Conservation (phyloP, 1,139 yeast genomes). For the Candida freyschussii region DNA sequence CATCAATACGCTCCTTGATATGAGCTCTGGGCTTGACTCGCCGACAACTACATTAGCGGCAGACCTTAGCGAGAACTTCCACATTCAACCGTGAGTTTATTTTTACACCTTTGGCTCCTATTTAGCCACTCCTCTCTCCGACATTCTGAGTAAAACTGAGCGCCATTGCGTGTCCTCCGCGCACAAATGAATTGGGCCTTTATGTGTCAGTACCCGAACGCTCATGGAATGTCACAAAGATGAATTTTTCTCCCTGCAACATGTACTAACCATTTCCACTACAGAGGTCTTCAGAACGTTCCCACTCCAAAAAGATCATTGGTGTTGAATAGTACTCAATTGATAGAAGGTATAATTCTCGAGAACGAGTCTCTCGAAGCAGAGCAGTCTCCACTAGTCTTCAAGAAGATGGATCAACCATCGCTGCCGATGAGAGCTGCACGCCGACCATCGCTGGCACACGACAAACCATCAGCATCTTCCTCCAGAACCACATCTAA, state of each 20-base stretch:
- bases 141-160: no score
- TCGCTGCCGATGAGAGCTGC: conserved; percentile 6
- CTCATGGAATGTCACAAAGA: conserved; percentile 12
- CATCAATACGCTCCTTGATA: conserved; percentile 29
- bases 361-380: conserved; percentile 4
- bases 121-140: not conserved
- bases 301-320: conserved; percentile 18
- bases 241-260: conserved; percentile 5
- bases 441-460: conserved; percentile 7
- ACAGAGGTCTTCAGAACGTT: conserved; percentile 5
- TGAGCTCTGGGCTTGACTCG: conserved; percentile 24
- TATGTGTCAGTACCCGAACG: not conserved
- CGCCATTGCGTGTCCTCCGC: not conserved
- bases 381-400: conserved; percentile 7
- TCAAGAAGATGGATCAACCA: not conserved
- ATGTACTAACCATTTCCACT: conserved; percentile 7
- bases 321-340: conserved; percentile 8
- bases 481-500: conserved; percentile 18
- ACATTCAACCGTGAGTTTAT: conserved; percentile 27
- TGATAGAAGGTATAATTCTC: conserved; percentile 8
- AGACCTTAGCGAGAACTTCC: conserved; percentile 43
- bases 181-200: not conserved
- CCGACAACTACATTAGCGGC: conserved; percentile 45
- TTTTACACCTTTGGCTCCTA: not conserved
- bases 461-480: conserved; percentile 4